These are phyloP conservation scores for Verticillium alfalfae DNA, from an alignment of 2,329 filamentous ascomycete species.

Conservation along the genomic window DNA sequence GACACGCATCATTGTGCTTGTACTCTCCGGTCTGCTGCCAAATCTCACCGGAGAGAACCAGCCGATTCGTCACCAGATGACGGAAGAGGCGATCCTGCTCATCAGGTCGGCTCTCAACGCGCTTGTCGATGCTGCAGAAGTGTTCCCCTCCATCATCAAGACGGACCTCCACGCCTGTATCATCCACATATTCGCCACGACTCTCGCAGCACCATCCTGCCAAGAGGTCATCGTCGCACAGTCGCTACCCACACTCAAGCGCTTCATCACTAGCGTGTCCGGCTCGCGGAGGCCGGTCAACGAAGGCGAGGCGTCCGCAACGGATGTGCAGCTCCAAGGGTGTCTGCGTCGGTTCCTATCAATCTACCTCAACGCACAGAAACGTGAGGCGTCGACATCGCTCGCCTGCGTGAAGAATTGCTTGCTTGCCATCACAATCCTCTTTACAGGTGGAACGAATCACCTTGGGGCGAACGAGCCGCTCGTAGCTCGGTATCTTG, in stretches of 20 bases:
- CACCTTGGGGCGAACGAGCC: constrained; percentile 70
- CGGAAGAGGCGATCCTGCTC: constrained; percentile 79
- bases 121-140: constrained; percentile 87
- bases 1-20: constrained; percentile 91
- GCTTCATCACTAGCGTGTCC: constrained; percentile 76
- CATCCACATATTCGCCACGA: constrained; percentile 91
- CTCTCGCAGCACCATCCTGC: constrained; percentile 79
- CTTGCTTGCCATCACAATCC: constrained; percentile 79
- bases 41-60: constrained; percentile 66
- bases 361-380: constrained; percentile 72
- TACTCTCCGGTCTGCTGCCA: constrained; percentile 81
- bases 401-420: constrained; percentile 90
- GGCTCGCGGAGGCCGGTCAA: constrained; percentile 29
- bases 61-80: constrained; percentile 68
- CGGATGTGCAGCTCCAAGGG: constrained; percentile 68
- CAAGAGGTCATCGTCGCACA: constrained; percentile 87
- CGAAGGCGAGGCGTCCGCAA: constrained; percentile 39
- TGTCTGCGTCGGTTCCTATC: constrained; percentile 78
- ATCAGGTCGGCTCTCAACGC: constrained; percentile 78
- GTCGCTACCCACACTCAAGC: constrained; percentile 83
- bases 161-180: constrained; percentile 95
- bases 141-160: constrained; percentile 95
- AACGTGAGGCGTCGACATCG: constrained; percentile 67
- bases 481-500: constrained; percentile 67
- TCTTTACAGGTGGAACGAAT: constrained; percentile 76